These are phyloP conservation scores for Colletotrichum zoysiae DNA, from an alignment of 2,329 filamentous ascomycete genomes.

Conservation along the genomic window DNA sequence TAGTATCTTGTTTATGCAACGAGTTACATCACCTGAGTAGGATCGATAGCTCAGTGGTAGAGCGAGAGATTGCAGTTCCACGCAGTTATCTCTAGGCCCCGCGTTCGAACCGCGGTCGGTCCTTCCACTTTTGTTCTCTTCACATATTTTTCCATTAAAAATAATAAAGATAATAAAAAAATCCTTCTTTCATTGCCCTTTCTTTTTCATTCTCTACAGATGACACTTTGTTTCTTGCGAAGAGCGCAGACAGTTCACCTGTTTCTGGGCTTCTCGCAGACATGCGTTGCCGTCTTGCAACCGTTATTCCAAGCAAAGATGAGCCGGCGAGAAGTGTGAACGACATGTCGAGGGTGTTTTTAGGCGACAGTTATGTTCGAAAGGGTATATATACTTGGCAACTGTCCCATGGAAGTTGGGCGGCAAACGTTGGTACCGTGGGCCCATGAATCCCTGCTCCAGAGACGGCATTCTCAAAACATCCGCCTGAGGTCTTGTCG, in stretches of 20 bases:
- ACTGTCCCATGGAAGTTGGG: fast-evolving
- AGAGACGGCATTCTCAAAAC: not conserved
- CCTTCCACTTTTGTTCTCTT: not conserved
- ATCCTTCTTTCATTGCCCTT: no score
- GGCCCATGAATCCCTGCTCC: not conserved
- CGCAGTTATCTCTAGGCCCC: conserved; percentile 38
- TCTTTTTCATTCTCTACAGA: not conserved
- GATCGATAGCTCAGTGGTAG: conserved; percentile 41
- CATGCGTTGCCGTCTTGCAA: not conserved
- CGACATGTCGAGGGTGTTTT: not conserved
- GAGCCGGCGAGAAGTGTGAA: not conserved
- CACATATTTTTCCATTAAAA: no score
- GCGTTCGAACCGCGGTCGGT: conserved; percentile 39
- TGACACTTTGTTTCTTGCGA: not conserved
- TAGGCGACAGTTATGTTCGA: not conserved
- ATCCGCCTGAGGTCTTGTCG: no score
- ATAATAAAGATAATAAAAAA: no score
- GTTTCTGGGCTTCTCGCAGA: not conserved
- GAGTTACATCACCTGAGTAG: conserved; percentile 15
- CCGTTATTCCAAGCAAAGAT: not conserved
- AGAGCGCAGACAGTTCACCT: not conserved
- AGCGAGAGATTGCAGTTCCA: conserved; percentile 36
- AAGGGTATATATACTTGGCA: not conserved
- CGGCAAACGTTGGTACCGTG: not conserved
- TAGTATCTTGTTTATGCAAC: no score